These are phyloP conservation scores for Grifola frondosa DNA, from an alignment of 1,284 basidiomycete species.

Conservation along the genomic window DNA sequence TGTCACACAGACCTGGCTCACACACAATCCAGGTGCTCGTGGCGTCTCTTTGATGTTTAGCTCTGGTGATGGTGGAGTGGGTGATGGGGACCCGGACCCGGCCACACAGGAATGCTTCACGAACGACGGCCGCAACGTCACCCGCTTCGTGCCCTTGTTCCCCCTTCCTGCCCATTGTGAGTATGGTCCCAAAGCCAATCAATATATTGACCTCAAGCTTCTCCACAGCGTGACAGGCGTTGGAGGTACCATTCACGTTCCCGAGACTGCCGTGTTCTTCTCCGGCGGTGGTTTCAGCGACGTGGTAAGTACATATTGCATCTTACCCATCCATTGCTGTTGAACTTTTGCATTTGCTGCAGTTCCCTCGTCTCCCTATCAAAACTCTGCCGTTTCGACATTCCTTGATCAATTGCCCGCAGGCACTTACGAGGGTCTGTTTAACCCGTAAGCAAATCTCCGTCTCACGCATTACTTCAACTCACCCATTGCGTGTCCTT, in stretches of 20 bases:
- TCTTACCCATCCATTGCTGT: not conserved
- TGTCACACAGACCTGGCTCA: not conserved
- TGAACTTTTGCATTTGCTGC: not conserved
- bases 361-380: slow-evolving; percentile 58
- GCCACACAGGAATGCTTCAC: slow-evolving; percentile 52
- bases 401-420: slow-evolving; percentile 47
- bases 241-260: slow-evolving; percentile 57
- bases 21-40: slow-evolving; percentile 46
- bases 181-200: slow-evolving; percentile 20
- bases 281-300: slow-evolving; percentile 73
- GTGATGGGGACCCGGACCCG: slow-evolving; percentile 52
- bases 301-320: slow-evolving; percentile 39
- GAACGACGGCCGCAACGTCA: slow-evolving; percentile 56
- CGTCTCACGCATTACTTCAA: not conserved
- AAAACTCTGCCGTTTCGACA: slow-evolving; percentile 40
- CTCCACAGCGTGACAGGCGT: slow-evolving; percentile 53
- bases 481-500: not conserved
- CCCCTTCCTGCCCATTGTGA: slow-evolving; percentile 54
- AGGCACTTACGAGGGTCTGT: slow-evolving; percentile 55
- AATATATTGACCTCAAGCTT: not conserved
- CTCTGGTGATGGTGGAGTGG: slow-evolving; percentile 72
- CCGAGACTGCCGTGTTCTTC: slow-evolving; percentile 54
- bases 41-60: slow-evolving; percentile 64
- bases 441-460: slow-evolving; percentile 46
- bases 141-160: slow-evolving; percentile 60